Base-by-base conservation (phyloP, 1,284 basidiomycete genomes). In the Papiliotrema laurentii region DNA sequence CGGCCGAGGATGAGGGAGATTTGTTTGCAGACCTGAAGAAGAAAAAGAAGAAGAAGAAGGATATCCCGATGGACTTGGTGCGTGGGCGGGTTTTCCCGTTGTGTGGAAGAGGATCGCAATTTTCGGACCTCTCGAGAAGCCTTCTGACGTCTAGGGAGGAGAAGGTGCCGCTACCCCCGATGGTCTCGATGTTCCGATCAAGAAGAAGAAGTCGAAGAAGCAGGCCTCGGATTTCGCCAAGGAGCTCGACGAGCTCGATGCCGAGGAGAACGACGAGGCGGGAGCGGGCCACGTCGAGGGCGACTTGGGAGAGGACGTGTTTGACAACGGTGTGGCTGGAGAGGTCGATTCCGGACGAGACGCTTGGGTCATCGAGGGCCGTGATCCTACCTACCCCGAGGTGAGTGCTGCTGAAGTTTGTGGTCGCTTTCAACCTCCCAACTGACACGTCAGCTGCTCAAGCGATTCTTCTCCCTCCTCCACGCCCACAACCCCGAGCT, bases 401-500 rank as follows among this genome's bases (percentile, higher is more conserved):
- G 90, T 89, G 54, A 49, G 77, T 65, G 25, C 22, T 26, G 18
- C 10, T 26, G 11, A 35, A 14, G 30, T 33, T 10, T 33, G 30
- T 33, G 30, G 30, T 33, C n/a, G n/a, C n/a, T n/a, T 14, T 22
- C 30, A 14, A 31, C 9, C 21, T 18, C 13, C 46, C 47, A 19
- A 33, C 38, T 34, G 21, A 25, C 26, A 33, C 19, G 19, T 38
- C 58, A 94, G 89, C 89, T 98, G 42, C 83, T 99, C 48, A 84
- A 83, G 30, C 87, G 94, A 37, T 94, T 97, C 77, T 97, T 94
- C 78, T 80, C 80, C 50, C 85, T 88, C 35, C 81, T 98, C 14
- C 93, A 97, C 63, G 85, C 88, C 30, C 89, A 93, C 51, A 97
- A 98, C 73, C 94, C 94, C 13, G 84, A 93, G 45, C 84, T 98